Evolutionary conservation across 768 basidiomycete species (phyloP).

Genomic region (Pleurotus cornucopiae): DNA sequence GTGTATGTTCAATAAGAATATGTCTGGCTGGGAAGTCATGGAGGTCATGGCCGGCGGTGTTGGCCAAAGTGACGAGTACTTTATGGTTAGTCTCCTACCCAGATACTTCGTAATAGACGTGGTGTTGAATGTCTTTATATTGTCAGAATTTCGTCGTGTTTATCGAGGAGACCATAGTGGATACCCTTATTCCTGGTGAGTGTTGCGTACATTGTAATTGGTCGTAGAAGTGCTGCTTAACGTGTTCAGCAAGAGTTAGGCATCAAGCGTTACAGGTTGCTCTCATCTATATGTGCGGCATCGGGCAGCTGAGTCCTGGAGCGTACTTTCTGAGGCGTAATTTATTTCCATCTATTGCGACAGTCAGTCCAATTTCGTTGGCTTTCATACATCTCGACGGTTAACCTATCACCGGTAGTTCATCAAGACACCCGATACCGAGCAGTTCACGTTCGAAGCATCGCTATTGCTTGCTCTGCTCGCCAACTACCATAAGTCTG

Average conservation of each 20-base stretch:
- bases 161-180: slow-evolving; percentile 42
- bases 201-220: neutral
- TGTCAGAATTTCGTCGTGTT: slow-evolving; percentile 45
- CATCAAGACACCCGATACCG: slow-evolving; percentile 50
- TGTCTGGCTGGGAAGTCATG: slow-evolving; percentile 73
- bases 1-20: slow-evolving; percentile 49
- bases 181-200: slow-evolving; percentile 42
- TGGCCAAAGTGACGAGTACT: slow-evolving; percentile 50
- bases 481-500: slow-evolving; percentile 70
- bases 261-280: slow-evolving; percentile 56
- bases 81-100: slow-evolving; percentile 35
- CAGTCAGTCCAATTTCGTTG: slow-evolving; percentile 28
- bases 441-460: slow-evolving; percentile 56
- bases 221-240: neutral
- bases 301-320: slow-evolving; percentile 63
- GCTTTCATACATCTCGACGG: neutral
- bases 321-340: slow-evolving; percentile 67
- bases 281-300: slow-evolving; percentile 53
- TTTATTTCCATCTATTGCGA: slow-evolving; percentile 50
- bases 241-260: slow-evolving; percentile 36
- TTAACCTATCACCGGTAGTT: slow-evolving; percentile 31
- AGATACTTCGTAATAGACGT: too few relatives aligned
- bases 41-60: slow-evolving; percentile 62
- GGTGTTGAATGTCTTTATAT: too few relatives aligned
- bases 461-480: slow-evolving; percentile 56